Evolutionary conservation across 441 rosid species (phyloP).

Genomic region (Pelargonium cotyledonis): DNA sequence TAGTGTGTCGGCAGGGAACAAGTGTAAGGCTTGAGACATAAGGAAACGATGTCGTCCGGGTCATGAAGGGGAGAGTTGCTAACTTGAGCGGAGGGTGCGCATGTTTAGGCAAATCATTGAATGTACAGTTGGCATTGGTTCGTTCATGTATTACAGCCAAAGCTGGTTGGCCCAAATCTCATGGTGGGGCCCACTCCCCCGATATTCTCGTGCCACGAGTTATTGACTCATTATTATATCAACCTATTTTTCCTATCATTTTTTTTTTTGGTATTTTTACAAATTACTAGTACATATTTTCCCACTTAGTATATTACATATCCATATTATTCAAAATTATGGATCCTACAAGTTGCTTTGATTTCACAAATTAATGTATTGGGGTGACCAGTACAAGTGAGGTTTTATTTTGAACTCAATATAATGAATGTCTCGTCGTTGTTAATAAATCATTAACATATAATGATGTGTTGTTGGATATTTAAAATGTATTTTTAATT

Average conservation of each 20-base stretch:
- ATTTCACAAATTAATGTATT: too few relatives aligned
- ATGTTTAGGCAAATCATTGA: constrained; percentile 4
- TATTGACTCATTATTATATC: not conserved
- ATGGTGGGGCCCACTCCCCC: constrained; percentile 15
- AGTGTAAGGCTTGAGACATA: not conserved
- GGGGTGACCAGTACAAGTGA: too few relatives aligned
- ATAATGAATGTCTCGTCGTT: too few relatives aligned
- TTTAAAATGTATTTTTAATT: too few relatives aligned
- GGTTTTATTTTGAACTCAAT: too few relatives aligned
- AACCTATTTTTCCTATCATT: not conserved
- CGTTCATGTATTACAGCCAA: constrained; percentile 12
- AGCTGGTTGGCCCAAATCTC: constrained; percentile 21
- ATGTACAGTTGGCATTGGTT: constrained; percentile 10
- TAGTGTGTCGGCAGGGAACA: not conserved
- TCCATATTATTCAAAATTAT: too few relatives aligned
- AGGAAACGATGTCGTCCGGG: constrained; percentile 15
- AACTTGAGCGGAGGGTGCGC: constrained; percentile 5
- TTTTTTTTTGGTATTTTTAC: too few relatives aligned
- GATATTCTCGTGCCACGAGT: not conserved
- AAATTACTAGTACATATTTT: too few relatives aligned
- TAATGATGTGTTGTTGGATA: too few relatives aligned
- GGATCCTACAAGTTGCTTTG: too few relatives aligned
- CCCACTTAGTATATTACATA: too few relatives aligned
- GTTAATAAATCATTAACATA: too few relatives aligned
- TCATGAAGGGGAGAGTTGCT: not conserved